phyloP scores from a whole-genome alignment of 768 basidiomycete genomes.

The Kwoniella dendrophila region DNA sequence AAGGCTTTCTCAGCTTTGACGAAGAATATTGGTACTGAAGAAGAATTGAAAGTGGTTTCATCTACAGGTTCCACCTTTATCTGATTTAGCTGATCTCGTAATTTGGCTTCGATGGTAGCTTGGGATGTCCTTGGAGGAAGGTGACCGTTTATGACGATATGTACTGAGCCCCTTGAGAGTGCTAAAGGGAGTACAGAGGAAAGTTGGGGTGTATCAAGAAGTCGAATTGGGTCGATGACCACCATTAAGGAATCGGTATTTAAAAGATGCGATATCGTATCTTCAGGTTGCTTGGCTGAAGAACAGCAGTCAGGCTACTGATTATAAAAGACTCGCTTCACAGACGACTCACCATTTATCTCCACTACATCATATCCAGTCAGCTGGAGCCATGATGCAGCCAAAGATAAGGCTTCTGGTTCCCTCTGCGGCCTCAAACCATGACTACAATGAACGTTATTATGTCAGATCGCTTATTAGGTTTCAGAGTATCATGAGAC shows the following conservation, averaged over 20 bases:
- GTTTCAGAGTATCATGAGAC: background rate
- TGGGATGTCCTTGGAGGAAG: conserved; percentile 23
- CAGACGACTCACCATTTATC: conserved; percentile 33
- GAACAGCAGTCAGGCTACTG: conserved; percentile 1
- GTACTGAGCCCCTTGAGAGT: conserved; percentile 12
- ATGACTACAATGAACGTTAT: background rate
- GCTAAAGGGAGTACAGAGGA: conserved; percentile 15
- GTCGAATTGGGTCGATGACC: conserved; percentile 49
- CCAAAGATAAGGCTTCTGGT: conserved; percentile 18
- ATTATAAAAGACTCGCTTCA: too few relatives aligned
- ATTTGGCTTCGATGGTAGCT: conserved; percentile 6
- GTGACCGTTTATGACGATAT: conserved; percentile 45
- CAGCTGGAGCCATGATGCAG: conserved; percentile 42
- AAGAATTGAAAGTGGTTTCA: background rate
- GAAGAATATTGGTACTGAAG: conserved; percentile 23
- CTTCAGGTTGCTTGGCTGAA: conserved; percentile 16
- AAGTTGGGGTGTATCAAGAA: conserved; percentile 28
- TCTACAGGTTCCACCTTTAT: conserved; percentile 11
- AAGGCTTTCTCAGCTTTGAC: conserved; percentile 26
- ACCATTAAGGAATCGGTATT: conserved; percentile 35
- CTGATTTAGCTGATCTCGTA: conserved; percentile 10
- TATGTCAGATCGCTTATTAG: too few relatives aligned
- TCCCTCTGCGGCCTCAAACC: conserved; percentile 10
- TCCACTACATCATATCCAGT: conserved; percentile 36
- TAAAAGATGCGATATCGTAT: conserved; percentile 20